Percentiles rank a stretch among this genome's conserved stretches.
These are phyloP conservation scores for Zostera marina DNA, from an alignment of 116 monocot genomes.

Conservation along the genomic window DNA sequence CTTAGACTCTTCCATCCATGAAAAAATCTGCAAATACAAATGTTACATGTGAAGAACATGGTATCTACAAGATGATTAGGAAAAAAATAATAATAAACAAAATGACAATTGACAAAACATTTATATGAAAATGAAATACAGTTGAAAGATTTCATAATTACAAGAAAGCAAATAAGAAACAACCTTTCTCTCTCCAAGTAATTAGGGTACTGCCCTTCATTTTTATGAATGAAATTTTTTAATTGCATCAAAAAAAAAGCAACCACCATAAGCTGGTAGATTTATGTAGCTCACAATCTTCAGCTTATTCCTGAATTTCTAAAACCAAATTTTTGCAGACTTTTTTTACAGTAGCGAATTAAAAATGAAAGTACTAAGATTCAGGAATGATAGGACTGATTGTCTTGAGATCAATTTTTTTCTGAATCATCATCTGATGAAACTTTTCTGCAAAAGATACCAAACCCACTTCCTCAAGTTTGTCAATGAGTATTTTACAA, in stretches of 20 bases:
- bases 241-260: too few relatives aligned
- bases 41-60: background rate
- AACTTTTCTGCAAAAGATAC: slow-evolving; percentile 31
- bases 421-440: slow-evolving; percentile 32
- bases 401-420: slow-evolving; percentile 14
- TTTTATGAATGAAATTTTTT: too few relatives aligned
- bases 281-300: background rate
- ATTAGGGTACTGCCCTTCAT: too few relatives aligned
- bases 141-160: background rate
- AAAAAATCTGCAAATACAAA: slow-evolving; percentile 35
- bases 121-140: background rate
- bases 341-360: background rate
- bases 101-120: background rate
- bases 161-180: background rate
- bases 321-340: too few relatives aligned
- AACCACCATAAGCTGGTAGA: background rate
- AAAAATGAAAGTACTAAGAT: background rate
- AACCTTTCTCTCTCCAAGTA: too few relatives aligned
- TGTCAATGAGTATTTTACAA: slow-evolving; percentile 40
- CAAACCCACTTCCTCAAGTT: slow-evolving; percentile 33
- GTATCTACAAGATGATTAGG: background rate
- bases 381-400: background rate
- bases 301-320: too few relatives aligned
- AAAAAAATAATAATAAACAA: background rate
- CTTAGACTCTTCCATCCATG: slow-evolving; percentile 27